These are phyloP conservation scores for Boletus coffeatus DNA, from an alignment of 1,284 basidiomycete genomes.

Conservation along the genomic window DNA sequence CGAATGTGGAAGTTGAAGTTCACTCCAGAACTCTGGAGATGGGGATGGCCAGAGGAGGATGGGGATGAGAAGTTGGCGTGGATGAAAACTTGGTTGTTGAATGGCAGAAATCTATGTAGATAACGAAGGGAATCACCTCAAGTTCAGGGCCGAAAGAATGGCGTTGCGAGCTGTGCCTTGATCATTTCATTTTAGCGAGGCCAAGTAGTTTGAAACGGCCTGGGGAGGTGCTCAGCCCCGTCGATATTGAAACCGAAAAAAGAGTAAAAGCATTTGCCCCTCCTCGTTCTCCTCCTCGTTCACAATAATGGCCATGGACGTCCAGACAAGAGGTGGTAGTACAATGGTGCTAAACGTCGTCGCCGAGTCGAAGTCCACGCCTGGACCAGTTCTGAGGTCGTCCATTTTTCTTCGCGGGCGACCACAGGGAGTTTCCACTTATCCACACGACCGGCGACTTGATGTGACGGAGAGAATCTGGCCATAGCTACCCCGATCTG, in stretches of 20 bases:
- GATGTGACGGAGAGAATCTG: no score
- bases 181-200: constrained; percentile 2
- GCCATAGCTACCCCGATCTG: no score
- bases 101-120: background rate
- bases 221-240: constrained; percentile 11
- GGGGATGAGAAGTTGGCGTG: background rate
- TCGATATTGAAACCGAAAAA: constrained; percentile 13
- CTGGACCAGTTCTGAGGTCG: constrained; percentile 24
- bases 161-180: constrained; percentile 11
- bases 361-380: background rate
- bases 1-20: background rate
- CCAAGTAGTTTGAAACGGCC: background rate
- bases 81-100: background rate
- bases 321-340: background rate
- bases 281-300: background rate
- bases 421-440: no score
- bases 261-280: background rate
- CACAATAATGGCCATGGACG: background rate
- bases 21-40: background rate
- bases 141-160: background rate
- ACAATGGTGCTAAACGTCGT: constrained; percentile 18
- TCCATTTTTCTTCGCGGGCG: constrained; percentile 30
- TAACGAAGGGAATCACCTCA: background rate
- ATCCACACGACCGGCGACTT: constrained; percentile 14
- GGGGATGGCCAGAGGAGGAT: background rate